phyloP scores from a whole-genome alignment of 768 basidiomycete genomes.

The Chiua virens region DNA sequence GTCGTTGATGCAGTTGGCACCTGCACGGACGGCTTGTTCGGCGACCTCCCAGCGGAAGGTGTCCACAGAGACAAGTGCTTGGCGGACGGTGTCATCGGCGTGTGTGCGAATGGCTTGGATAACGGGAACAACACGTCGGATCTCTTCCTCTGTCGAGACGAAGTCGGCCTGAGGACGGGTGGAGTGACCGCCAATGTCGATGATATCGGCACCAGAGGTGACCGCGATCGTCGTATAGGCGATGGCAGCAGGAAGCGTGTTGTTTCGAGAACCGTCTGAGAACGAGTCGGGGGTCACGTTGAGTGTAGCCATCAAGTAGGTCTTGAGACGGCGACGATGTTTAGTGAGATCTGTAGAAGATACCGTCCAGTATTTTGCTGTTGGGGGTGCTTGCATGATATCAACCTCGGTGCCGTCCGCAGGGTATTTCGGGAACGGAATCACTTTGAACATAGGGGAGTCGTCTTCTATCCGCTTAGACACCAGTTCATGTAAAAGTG shows the following conservation, averaged over 20 bases:
- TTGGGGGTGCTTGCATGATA: slow-evolving; percentile 18
- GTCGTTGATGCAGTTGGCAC: slow-evolving; percentile 94
- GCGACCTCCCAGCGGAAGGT: slow-evolving; percentile 28
- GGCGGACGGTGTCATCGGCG: slow-evolving; percentile 11
- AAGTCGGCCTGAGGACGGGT: slow-evolving; percentile 80
- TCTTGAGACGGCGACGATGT: slow-evolving; percentile 34
- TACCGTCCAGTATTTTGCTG: slow-evolving; percentile 23
- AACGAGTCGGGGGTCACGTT: slow-evolving; percentile 96
- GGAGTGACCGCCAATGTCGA: slow-evolving; percentile 94
- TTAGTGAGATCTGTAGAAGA: slow-evolving; percentile 19
- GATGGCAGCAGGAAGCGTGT: slow-evolving; percentile 53
- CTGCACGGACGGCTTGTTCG: slow-evolving; percentile 59
- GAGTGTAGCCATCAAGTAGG: slow-evolving; percentile 87
- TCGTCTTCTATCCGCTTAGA: slow-evolving; percentile 29
- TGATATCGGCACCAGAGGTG: slow-evolving; percentile 62
- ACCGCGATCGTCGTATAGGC: slow-evolving; percentile 51
- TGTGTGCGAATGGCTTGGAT: slow-evolving; percentile 55
- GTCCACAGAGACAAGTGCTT: slow-evolving; percentile 24
- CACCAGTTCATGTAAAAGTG: slow-evolving; percentile 45
- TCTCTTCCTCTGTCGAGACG: slow-evolving; percentile 70
- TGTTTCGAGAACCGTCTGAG: slow-evolving; percentile 76
- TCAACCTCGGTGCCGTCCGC: slow-evolving; percentile 15
- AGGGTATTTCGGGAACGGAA: slow-evolving; percentile 68
- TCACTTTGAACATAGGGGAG: slow-evolving; percentile 65
- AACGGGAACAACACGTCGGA: slow-evolving; percentile 67